phyloP scores from a whole-genome alignment of 2,329 filamentous ascomycete species.

The Phaeosphaeriaceae sp. region DNA sequence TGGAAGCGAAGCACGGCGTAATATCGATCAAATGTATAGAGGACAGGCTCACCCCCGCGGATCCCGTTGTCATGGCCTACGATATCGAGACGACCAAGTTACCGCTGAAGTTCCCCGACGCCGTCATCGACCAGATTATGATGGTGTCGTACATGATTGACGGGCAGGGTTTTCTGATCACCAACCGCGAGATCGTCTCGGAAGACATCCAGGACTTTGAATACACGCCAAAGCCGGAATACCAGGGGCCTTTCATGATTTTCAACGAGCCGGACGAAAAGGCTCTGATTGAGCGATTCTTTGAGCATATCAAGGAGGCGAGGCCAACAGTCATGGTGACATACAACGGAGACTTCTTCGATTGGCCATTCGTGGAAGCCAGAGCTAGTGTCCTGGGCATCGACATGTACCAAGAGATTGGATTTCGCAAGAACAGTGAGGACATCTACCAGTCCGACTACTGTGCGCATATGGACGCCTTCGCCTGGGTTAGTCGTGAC shows the following conservation, averaged over 20 bases:
- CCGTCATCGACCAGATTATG: conserved; percentile 95
- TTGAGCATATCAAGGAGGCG: conserved; percentile 92
- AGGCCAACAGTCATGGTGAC: conserved; percentile 96
- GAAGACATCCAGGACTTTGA: conserved; percentile 98
- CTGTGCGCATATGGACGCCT: conserved; percentile 98
- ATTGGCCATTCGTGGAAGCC: conserved; percentile 98
- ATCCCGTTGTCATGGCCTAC: conserved; percentile 98
- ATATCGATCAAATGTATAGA: conserved; percentile 85
- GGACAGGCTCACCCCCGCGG: conserved; percentile 86
- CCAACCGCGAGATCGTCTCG: conserved; percentile 95
- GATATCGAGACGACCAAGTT: conserved; percentile 98
- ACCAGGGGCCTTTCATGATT: conserved; percentile 93
- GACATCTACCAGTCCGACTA: conserved; percentile 97
- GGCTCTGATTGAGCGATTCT: conserved; percentile 86
- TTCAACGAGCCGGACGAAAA: conserved; percentile 98
- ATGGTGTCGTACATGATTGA: conserved; percentile 99
- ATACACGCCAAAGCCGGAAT: conserved; percentile 97
- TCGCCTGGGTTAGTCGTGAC: conserved; percentile 98
- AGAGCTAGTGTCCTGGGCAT: conserved; percentile 93
- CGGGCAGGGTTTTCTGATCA: conserved; percentile 96
- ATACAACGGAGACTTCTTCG: conserved; percentile 99
- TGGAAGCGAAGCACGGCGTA: conserved; percentile 90
- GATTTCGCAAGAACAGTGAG: conserved; percentile 92
- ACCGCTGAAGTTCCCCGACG: conserved; percentile 95
- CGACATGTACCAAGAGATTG: conserved; percentile 99